Base-by-base conservation (phyloP, 441 rosid genomes). In the Biscutella laevigata region DNA sequence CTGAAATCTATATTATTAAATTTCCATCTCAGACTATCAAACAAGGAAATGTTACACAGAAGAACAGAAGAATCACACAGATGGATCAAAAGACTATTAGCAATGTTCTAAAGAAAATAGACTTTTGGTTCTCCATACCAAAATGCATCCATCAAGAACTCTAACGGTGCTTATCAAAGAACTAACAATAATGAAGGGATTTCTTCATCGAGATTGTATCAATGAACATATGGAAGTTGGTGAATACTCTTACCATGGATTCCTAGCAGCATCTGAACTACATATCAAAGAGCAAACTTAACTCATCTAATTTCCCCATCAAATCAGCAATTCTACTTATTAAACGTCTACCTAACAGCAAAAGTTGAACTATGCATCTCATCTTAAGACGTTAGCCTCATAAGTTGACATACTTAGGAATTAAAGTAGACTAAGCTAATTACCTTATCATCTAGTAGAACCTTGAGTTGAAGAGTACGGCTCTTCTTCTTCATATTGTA, bases 371-470 rank as follows among this genome's bases (percentile, higher is more conserved):
- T n/a, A 33, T 30, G 37, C 36, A 41, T 12, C 45, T 21, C 11
- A 20, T 21, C 27, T 20, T 26, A 53, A 4, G 11, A 32, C 15
- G 33, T 22, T 22, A 27, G 24, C 11, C 33, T 15, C 15, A 30
- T n/a, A 32, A 39, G 39, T 24, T 7, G 3, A 45, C 37, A 46
- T 1, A 43, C 42, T 3, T n/a, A 17, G 20, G 20, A 17, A 17
- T 17, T 17, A 25, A 25, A 25, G 4, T 25, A 59, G 44, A 52
- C 25, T n/a, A 14, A 67, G 40, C 7, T 42, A 67, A 65, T 61
- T 59, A 85, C 96, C 96, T 91, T 88, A 42, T 91, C 94, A 54
- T 91, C 96, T 20, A 82, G 75, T 1, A 88, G 68, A 69, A 91
- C 81, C 78, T 88, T 83, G 51, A 85, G 86, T 66, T 76, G 84